Conservation (phyloP, 306 rosid species). For the Amphicarpaea edgeworthii region DNA sequence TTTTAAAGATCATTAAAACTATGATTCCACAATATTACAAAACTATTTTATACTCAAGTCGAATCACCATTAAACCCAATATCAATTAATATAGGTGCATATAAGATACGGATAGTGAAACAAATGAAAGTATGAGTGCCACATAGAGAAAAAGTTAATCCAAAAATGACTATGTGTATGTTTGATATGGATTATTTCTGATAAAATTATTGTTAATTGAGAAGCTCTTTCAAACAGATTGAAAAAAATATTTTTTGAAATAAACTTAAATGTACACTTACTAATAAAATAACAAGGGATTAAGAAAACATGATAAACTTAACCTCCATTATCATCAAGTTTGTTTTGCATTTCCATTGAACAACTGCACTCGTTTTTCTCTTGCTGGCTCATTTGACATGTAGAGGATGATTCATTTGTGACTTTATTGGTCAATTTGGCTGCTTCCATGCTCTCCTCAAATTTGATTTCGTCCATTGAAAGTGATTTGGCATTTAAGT, state of each 20-base stretch:
- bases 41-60: too few species aligned
- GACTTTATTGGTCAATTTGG: slow-evolving; percentile 48
- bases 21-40: too few species aligned
- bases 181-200: background rate
- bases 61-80: too few species aligned
- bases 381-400: slow-evolving; percentile 42
- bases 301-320: slow-evolving; percentile 36
- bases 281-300: background rate
- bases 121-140: background rate
- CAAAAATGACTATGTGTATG: background rate
- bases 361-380: slow-evolving; percentile 31
- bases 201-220: background rate
- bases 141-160: background rate
- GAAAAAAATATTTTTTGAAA: background rate
- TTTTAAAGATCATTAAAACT: too few species aligned
- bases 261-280: background rate
- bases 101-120: too few species aligned
- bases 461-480: slow-evolving; percentile 63
- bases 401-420: slow-evolving; percentile 38
- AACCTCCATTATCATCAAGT: slow-evolving; percentile 50
- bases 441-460: slow-evolving; percentile 70
- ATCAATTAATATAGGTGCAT: too few species aligned
- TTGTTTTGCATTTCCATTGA: slow-evolving; percentile 37
- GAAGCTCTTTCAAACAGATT: background rate
- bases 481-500: slow-evolving; percentile 69